Percentiles rank a stretch among this genome's conserved stretches.
Conservation (phyloP, 1,284 basidiomycete species). For the Trichosporon asahii region DNA sequence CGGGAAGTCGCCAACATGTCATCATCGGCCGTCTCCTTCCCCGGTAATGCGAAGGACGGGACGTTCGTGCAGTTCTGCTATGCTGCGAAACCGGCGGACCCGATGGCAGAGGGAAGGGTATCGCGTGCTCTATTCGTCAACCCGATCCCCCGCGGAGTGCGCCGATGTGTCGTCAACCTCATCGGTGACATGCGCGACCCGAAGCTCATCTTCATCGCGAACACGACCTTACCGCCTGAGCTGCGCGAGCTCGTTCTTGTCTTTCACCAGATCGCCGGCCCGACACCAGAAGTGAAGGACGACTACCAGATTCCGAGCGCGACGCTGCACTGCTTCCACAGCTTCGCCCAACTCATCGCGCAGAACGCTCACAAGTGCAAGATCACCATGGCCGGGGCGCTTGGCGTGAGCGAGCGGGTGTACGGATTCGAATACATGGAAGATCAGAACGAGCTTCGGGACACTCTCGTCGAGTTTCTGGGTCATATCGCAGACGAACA, state of each 20-base stretch:
- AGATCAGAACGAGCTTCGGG: background rate
- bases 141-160: background rate
- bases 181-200: slow-evolving; percentile 3
- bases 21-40: background rate
- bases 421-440: background rate
- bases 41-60: background rate
- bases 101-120: background rate
- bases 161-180: background rate
- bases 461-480: background rate
- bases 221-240: background rate
- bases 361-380: background rate
- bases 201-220: background rate
- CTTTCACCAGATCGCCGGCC: background rate
- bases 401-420: background rate
- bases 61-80: slow-evolving; percentile 6
- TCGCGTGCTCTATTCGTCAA: background rate
- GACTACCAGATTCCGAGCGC: background rate
- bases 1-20: background rate
- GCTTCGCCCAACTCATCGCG: background rate
- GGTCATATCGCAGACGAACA: background rate
- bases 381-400: slow-evolving; percentile 1
- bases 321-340: background rate
- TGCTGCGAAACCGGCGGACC: background rate
- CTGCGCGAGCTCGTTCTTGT: background rate
- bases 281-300: background rate